Base-by-base conservation (phyloP, 1,284 basidiomycete species). In the Pyrrhoderma noxium region DNA sequence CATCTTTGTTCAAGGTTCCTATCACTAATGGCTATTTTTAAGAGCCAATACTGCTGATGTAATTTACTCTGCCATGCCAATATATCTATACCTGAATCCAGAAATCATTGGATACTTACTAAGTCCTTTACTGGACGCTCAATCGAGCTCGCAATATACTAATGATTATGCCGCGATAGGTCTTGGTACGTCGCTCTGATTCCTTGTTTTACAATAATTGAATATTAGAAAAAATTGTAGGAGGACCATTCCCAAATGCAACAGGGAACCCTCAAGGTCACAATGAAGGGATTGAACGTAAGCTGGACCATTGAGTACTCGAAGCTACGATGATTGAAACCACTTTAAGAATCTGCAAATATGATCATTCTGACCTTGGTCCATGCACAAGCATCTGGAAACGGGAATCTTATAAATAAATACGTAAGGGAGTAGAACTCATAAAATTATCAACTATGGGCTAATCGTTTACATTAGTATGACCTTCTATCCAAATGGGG, bases 21-120 rank as follows among this genome's bases (percentile, higher is more conserved):
- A 31, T n/a, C n/a, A 31, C 14, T 18, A 40, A 9, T 14, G 8
- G 14, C 19, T n/a, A n/a, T n/a, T n/a, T n/a, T n/a, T n/a, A n/a
- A 66, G 70, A 3, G 64, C 70, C 4, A 76, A 72, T 54, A 70
- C 76, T 2, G 72, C 76, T 2, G 76, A 79, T 52, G 65, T 67
- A 2, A 61, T 80, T 4, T 77, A 70, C 53, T 65, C 74, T 1
- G 64, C 74, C 0, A 68, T 74, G 39, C 76, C 77, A 0, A 64
- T 70, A 3, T 67, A 71, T 34, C 56, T 79, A 31, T 77, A 73
- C 56, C 55, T 76, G 52, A 75, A 76, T 46, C 59, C 75, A 1
- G 64, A 62, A 5, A 60, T 73, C 40, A 68, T 64, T 8, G 66
- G 66, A 0, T 60, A 62, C 13, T 62, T 77, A 1, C 62, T 79